These are phyloP conservation scores for Nemania abortiva DNA, from an alignment of 2,329 filamentous ascomycete species.

Conservation along the genomic window DNA sequence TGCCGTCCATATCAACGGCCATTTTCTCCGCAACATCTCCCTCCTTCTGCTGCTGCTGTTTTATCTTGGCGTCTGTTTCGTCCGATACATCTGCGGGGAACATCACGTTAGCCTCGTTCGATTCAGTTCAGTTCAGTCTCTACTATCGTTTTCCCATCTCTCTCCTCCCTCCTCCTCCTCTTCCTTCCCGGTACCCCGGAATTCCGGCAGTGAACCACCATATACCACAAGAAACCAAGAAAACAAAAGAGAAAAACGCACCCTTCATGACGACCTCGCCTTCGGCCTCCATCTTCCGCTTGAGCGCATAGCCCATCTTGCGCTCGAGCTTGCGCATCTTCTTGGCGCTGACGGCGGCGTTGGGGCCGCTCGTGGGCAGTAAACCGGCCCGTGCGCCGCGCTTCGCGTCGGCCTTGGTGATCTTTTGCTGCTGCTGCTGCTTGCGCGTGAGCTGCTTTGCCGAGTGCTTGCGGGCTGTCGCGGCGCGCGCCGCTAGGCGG, in stretches of 20 bases:
- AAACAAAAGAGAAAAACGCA: constrained; percentile 21
- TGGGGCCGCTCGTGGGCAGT: constrained; percentile 67
- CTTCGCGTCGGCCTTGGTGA: constrained; percentile 49
- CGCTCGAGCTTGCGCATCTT: constrained; percentile 68
- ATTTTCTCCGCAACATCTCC: constrained; percentile 34
- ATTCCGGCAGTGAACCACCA: too few relatives aligned
- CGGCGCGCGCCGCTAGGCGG: constrained; percentile 62
- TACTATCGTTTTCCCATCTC: neutral
- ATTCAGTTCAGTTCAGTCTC: too few relatives aligned
- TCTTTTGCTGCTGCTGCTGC: constrained; percentile 44
- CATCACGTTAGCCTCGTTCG: constrained; percentile 9
- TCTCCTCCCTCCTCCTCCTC: neutral
- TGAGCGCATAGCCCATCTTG: constrained; percentile 64
- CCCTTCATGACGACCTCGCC: constrained; percentile 53
- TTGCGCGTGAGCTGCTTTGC: constrained; percentile 54
- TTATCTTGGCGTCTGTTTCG: constrained; percentile 20
- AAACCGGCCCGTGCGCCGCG: constrained; percentile 66
- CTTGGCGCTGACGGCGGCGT: constrained; percentile 65
- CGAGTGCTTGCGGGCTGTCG: constrained; percentile 56
- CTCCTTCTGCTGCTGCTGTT: constrained; percentile 12
- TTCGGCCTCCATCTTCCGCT: constrained; percentile 51
- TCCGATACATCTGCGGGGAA: constrained; percentile 33
- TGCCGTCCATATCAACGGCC: constrained; percentile 44
- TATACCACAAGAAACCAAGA: neutral
- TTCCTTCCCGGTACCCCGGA: neutral